phyloP scores from a whole-genome alignment of 1,284 basidiomycete species.

The Flammula alnicola region DNA sequence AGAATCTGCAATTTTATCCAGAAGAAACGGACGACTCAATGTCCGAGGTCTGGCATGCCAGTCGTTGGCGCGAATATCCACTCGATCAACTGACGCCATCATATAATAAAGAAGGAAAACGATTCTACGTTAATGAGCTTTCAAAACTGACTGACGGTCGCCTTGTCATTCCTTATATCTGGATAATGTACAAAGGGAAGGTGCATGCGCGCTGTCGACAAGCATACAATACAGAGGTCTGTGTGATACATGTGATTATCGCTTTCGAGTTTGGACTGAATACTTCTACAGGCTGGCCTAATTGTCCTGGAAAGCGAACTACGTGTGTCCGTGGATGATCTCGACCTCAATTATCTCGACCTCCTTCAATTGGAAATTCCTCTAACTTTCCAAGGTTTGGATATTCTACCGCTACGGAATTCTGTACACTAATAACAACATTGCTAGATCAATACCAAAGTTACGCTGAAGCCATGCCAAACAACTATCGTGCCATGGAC shows the following conservation, averaged over 20 bases:
- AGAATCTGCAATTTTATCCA: conserved; percentile 31
- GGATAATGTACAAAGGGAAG: conserved; percentile 24
- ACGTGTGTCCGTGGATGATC: too few species aligned
- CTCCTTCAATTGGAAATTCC: too few species aligned
- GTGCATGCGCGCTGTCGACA: conserved; percentile 20
- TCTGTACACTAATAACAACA: not conserved
- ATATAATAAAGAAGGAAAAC: conserved; percentile 20
- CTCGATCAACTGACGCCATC: conserved; percentile 29
- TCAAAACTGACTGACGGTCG: conserved; percentile 19
- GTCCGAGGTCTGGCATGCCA: conserved; percentile 33
- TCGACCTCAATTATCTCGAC: too few species aligned
- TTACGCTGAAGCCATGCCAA: too few species aligned
- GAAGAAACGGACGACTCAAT: conserved; percentile 25
- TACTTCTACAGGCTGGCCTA: too few species aligned
- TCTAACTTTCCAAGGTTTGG: too few species aligned
- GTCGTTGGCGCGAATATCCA: conserved; percentile 29
- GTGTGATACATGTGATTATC: not conserved
- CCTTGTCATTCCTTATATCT: conserved; percentile 28
- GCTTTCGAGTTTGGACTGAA: not conserved
- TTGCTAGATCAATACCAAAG: not conserved
- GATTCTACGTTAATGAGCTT: conserved; percentile 33
- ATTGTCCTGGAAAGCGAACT: too few species aligned
- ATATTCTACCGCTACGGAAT: not conserved
- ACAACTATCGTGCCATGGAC: conserved; percentile 1
- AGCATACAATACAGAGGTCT: not conserved